These are phyloP conservation scores for Termitomyces sp. DNA, from an alignment of 768 basidiomycete genomes.

Conservation along the genomic window DNA sequence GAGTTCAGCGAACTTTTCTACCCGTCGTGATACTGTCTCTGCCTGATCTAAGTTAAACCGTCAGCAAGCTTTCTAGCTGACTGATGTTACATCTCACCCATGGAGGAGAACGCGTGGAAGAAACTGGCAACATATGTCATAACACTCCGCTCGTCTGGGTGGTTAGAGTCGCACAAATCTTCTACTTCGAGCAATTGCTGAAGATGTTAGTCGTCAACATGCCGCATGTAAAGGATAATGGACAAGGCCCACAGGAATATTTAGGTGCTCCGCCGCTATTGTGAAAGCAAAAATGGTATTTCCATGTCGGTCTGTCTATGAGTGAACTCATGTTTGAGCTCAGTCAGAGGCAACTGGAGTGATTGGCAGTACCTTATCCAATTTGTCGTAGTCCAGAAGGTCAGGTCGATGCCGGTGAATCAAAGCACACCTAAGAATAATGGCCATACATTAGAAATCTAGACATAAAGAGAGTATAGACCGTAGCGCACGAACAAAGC, in stretches of 20 bases:
- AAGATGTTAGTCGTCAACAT: not conserved
- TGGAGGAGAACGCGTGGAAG: constrained; percentile 97
- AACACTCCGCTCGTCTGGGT: constrained; percentile 93
- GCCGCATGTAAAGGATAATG: not conserved
- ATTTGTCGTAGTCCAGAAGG: constrained; percentile 80
- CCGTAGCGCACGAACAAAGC: constrained; percentile 66
- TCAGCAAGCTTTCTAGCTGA: constrained; percentile 1
- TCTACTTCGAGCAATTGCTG: constrained; percentile 96
- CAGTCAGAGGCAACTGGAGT: not conserved
- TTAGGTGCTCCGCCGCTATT: constrained; percentile 83
- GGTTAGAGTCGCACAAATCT: constrained; percentile 84
- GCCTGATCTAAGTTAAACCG: constrained; percentile 67
- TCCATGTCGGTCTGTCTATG: constrained; percentile 67
- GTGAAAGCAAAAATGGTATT: constrained; percentile 88
- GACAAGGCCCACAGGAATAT: constrained; percentile 71
- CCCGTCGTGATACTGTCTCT: constrained; percentile 88
- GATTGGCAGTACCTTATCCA: constrained; percentile 63
- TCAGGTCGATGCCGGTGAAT: constrained; percentile 98
- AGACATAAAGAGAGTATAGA: constrained; percentile 5
- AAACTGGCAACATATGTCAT: constrained; percentile 98
- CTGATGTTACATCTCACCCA: constrained; percentile 53
- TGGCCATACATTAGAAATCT: not conserved
- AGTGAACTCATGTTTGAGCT: constrained; percentile 5
- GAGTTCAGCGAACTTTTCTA: constrained; percentile 94
- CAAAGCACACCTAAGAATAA: constrained; percentile 74